These are phyloP conservation scores for Penicillium chermesinum DNA, from an alignment of 495 filamentous ascomycete genomes.

Conservation along the genomic window DNA sequence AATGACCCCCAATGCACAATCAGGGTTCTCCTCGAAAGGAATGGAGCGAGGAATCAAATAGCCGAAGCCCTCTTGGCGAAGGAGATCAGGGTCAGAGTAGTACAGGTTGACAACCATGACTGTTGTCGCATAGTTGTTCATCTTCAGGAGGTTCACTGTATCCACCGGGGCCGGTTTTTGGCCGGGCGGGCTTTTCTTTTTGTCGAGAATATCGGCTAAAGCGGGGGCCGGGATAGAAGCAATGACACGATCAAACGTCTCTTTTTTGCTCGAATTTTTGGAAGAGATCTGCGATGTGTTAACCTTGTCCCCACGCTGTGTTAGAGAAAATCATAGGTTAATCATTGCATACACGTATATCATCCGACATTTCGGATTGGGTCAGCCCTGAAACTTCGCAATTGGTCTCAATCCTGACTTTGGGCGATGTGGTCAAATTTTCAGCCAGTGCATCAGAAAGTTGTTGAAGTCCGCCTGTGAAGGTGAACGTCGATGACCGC, in stretches of 20 bases:
- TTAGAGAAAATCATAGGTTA: too few species aligned
- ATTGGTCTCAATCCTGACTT: conserved; percentile 24
- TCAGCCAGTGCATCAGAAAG: conserved; percentile 28
- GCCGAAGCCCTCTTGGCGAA: conserved; percentile 71
- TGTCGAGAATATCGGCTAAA: conserved; percentile 22
- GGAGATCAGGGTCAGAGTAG: conserved; percentile 59
- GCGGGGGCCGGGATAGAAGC: conserved; percentile 57
- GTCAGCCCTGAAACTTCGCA: conserved; percentile 13
- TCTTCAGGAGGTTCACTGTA: conserved; percentile 35
- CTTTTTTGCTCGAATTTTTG: neutral
- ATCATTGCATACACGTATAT: conserved; percentile 1
- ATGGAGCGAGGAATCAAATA: conserved; percentile 79
- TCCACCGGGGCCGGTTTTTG: conserved; percentile 8
- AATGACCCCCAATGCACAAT: conserved; percentile 80
- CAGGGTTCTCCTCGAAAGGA: conserved; percentile 68
- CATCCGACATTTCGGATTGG: neutral
- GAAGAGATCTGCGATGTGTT: neutral
- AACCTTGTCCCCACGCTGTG: neutral
- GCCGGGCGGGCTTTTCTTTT: conserved; percentile 4
- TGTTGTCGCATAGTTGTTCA: conserved; percentile 60
- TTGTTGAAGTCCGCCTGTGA: conserved; percentile 30
- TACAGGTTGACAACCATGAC: conserved; percentile 92
- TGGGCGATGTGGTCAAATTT: conserved; percentile 23
- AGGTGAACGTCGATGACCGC: conserved; percentile 49
- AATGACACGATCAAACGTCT: conserved; percentile 58